Evolutionary conservation across 345 rosid genomes (phyloP).

Genomic region (Eucalyptus tenuipes): DNA sequence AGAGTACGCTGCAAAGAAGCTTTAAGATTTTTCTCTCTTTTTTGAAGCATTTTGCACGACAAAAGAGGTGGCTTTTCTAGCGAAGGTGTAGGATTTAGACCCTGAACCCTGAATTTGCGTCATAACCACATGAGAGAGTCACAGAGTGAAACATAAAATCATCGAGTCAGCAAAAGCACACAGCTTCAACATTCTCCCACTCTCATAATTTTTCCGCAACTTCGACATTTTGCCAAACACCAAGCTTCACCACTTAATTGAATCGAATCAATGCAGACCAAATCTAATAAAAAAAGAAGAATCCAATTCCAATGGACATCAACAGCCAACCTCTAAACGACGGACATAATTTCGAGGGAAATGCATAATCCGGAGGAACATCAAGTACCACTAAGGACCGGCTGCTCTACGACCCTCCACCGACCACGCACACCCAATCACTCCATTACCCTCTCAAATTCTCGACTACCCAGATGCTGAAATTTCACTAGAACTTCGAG

Average conservation of each 20-base stretch:
- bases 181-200: not conserved
- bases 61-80: not conserved
- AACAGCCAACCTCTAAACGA: not conserved
- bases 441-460: not conserved
- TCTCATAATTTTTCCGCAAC: not conserved
- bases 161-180: not conserved
- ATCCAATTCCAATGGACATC: not conserved
- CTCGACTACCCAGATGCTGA: not conserved
- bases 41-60: not conserved
- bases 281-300: not conserved
- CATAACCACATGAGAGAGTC: not conserved
- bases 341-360: not conserved
- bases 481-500: not conserved
- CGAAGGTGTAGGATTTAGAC: not conserved
- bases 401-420: not conserved
- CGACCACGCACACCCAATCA: not conserved
- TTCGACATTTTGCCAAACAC: not conserved
- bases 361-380: not conserved
- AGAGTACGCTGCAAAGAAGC: not conserved
- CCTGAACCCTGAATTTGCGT: not conserved
- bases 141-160: not conserved
- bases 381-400: not conserved
- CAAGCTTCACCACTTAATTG: not conserved
- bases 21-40: not conserved
- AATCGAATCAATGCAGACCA: not conserved